Evolutionary conservation across 352 stramenopile species (phyloP).

Genomic region (Globisporangium carolinianum): DNA sequence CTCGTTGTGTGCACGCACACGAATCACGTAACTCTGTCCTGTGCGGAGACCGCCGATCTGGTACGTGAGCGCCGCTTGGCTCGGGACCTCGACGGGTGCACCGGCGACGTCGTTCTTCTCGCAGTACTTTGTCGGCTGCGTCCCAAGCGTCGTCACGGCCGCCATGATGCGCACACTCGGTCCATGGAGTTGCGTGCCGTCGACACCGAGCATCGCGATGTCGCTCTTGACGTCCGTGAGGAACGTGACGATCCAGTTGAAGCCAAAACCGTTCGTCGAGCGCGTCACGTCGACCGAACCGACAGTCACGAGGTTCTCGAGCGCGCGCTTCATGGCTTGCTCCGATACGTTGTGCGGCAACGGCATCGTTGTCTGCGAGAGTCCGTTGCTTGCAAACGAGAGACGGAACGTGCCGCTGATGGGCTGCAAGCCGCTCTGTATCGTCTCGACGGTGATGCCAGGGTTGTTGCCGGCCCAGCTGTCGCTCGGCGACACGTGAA

Average conservation of each 20-base stretch:
- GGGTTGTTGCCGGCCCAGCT: constrained; percentile 93
- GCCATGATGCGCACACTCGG: constrained; percentile 81
- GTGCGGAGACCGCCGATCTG: constrained; percentile 44
- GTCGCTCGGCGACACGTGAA: constrained; percentile 83
- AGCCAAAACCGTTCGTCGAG: constrained; percentile 90
- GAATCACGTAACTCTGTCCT: constrained; percentile 51
- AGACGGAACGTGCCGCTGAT: constrained; percentile 91
- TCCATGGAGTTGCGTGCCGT: constrained; percentile 89
- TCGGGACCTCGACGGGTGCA: constrained; percentile 21
- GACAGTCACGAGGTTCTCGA: constrained; percentile 88
- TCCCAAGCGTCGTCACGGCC: constrained; percentile 55
- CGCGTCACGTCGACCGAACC: constrained; percentile 84
- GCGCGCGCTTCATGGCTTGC: constrained; percentile 61
- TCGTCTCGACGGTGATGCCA: constrained; percentile 67
- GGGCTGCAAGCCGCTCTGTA: constrained; percentile 84
- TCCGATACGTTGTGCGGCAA: constrained; percentile 88
- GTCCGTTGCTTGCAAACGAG: constrained; percentile 44
- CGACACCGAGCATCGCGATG: constrained; percentile 78
- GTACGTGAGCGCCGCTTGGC: constrained; percentile 22
- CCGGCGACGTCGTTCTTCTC: constrained; percentile 38
- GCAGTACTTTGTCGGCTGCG: constrained; percentile 73
- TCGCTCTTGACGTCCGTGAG: constrained; percentile 75
- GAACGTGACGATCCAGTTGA: constrained; percentile 95
- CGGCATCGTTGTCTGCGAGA: constrained; percentile 82
- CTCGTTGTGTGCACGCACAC: constrained; percentile 51